phyloP scores from a whole-genome alignment of 495 filamentous ascomycete genomes.

The Rusavskia elegans region DNA sequence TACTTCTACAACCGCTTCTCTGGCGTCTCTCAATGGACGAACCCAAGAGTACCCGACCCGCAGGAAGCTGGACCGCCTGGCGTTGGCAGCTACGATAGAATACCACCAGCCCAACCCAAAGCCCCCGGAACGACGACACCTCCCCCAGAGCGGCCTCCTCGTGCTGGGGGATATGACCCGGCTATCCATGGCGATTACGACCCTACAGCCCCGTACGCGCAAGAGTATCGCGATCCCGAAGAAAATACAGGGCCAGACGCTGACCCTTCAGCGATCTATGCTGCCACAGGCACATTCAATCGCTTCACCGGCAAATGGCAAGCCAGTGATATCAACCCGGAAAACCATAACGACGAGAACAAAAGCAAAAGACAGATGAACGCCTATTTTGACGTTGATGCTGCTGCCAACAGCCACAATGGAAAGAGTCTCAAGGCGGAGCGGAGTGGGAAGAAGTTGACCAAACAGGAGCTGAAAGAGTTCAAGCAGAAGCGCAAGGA shows the following conservation, averaged over 20 bases:
- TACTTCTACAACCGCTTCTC: slow-evolving; percentile 89
- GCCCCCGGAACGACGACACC: slow-evolving; percentile 16
- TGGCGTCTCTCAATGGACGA: slow-evolving; percentile 67
- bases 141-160: slow-evolving; percentile 1
- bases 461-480: slow-evolving; percentile 63
- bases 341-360: slow-evolving; percentile 73
- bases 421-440: slow-evolving; percentile 87
- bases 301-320: slow-evolving; percentile 86
- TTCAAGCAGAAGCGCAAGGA: slow-evolving; percentile 61
- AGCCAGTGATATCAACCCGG: slow-evolving; percentile 40
- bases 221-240: slow-evolving; percentile 21
- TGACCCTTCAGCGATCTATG: slow-evolving; percentile 35
- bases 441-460: slow-evolving; percentile 72
- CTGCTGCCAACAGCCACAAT: slow-evolving; percentile 84
- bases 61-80: slow-evolving; percentile 10
- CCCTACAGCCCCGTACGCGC: slow-evolving; percentile 80
- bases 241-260: slow-evolving; percentile 14
- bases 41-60: slow-evolving; percentile 56
- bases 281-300: slow-evolving; percentile 65
- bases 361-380: slow-evolving; percentile 82
- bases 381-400: slow-evolving; percentile 95
- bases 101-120: slow-evolving; percentile 11
- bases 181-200: slow-evolving; percentile 94
- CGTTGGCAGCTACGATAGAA: slow-evolving; percentile 14
- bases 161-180: slow-evolving; percentile 72